Evolutionary conservation across 768 basidiomycete species (phyloP).

Genomic region (Crucibulum laeve): DNA sequence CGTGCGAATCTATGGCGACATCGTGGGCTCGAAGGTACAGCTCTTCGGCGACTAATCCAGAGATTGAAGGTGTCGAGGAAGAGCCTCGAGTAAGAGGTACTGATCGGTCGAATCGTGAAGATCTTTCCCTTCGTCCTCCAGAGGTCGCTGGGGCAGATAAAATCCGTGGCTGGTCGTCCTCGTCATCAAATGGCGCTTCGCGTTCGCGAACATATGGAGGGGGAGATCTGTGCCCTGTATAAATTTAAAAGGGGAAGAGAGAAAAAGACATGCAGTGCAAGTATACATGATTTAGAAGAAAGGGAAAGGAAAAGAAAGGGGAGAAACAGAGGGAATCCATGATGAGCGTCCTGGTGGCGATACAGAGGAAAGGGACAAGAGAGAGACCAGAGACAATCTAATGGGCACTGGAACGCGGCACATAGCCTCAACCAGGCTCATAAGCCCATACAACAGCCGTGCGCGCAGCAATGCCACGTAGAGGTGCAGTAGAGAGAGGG

Average conservation of each 20-base stretch:
- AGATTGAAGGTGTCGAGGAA: too few relatives aligned
- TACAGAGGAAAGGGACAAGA: conserved; percentile 23
- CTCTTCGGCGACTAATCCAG: too few relatives aligned
- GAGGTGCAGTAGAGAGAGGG: conserved; percentile 30
- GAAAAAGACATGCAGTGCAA: conserved; percentile 24
- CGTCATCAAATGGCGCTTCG: too few relatives aligned
- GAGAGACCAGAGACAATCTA: conserved; percentile 22
- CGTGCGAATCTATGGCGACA: too few relatives aligned
- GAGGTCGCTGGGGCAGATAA: background rate
- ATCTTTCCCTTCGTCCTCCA: conserved; percentile 1
- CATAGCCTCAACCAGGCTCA: conserved; percentile 19
- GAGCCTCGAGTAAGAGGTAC: too few relatives aligned
- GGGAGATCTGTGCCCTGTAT: conserved; percentile 47
- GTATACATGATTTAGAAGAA: conserved; percentile 26
- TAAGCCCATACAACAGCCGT: conserved; percentile 15
- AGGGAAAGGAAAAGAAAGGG: conserved; percentile 26
- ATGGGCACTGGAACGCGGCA: conserved; percentile 14
- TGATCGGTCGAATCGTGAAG: conserved; percentile 11
- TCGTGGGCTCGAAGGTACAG: too few relatives aligned
- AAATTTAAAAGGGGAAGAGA: conserved; percentile 26
- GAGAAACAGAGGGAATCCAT: conserved; percentile 34
- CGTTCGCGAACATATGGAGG: conserved; percentile 18
- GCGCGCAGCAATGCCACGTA: conserved; percentile 13
- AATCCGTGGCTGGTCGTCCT: conserved; percentile 4
- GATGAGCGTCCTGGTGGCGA: conserved; percentile 36